Evolutionary conservation across 163 green algal species (phyloP).

Genomic region (Trebouxiophyceae sp.): DNA sequence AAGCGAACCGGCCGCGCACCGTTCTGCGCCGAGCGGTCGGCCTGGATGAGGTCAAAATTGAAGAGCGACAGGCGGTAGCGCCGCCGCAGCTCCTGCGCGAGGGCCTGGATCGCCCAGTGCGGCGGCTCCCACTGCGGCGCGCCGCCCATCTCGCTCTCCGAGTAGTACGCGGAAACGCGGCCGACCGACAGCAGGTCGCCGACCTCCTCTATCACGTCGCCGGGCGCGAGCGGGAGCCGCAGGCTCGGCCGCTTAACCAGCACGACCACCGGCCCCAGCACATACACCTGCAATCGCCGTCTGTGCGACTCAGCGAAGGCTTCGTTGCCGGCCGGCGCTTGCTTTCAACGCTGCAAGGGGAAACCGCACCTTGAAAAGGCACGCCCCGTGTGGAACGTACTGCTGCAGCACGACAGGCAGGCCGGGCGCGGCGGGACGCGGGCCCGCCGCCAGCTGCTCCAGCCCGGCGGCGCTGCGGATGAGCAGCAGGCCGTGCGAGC

Average conservation of each 20-base stretch:
- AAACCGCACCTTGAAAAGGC: conserved; percentile 45
- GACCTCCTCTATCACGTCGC: conserved; percentile 3
- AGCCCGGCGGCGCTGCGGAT: conserved; percentile 16
- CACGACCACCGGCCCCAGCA: conserved; percentile 15
- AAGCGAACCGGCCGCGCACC: too few species aligned
- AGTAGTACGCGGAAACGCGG: conserved; percentile 35
- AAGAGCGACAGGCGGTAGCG: conserved; percentile 35
- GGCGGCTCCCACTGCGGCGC: conserved; percentile 25
- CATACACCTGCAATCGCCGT: conserved; percentile 28
- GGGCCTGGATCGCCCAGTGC: conserved; percentile 23
- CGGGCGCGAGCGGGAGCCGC: conserved; percentile 6
- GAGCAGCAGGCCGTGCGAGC: conserved; percentile 32
- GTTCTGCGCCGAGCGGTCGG: background rate
- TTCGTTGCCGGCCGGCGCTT: too few species aligned
- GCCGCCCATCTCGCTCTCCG: conserved; percentile 14
- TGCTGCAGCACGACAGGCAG: conserved; percentile 38
- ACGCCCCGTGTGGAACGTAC: conserved; percentile 42
- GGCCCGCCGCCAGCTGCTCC: conserved; percentile 13
- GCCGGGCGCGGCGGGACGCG: conserved; percentile 9
- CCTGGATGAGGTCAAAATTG: conserved; percentile 51
- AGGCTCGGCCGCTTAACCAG: conserved; percentile 24
- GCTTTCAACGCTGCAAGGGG: too few species aligned
- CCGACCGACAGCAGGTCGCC: conserved; percentile 6
- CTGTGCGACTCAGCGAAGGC: too few species aligned
- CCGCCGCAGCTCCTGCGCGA: conserved; percentile 29